Evolutionary conservation across 805 yeast species (phyloP), one percentile per base, ranked within the genome.

Genomic region (Metschnikowia vanudenii): DNA sequence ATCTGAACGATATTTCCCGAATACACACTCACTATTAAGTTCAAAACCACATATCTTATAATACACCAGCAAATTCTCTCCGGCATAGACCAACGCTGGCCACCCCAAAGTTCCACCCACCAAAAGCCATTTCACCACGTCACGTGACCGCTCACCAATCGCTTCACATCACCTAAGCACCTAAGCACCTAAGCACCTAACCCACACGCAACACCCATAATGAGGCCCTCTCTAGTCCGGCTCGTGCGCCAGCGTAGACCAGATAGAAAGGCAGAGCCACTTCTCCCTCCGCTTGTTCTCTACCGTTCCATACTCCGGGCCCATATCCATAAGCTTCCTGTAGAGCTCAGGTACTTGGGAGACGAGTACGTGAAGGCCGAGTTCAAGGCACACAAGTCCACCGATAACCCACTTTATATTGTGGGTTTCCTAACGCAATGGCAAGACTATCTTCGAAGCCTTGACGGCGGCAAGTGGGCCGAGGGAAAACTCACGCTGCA

Each of bases 351-450:
- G 47, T 76, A 81, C 43, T 73, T 94, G 18, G 99, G 99, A 3
- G 97, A 94, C 65, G 76, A 81, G 54, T 94, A 94, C 63, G 96
- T 92, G 42, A 86, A 82, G 61, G 79, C 84, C 30, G 99, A 94
- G 68, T 94, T 94, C 72, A 81, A 82, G 57, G 84, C 91, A 6
- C 99, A 94, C 67, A 79, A 82, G 49, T 66, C 72, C 39, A 78
- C 85, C 6, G 96, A 89, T 54, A 90, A 94, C 63, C 98, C 99
- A 3, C 74, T 89, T 19, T 96, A 92, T 60, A 89, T 94, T 29
- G 90, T 94, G 10, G 99, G 97, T 10, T 94, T 94, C 57, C 73
- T 94, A 51, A 81, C 96, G 1, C 84, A 88, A 50, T 94, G 99
- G 99, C 99, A 94, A 65, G 92, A 85, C 51, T 87, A 87, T 58